Evolutionary conservation across 176 grass and related monocot genomes (phyloP), one percentile per base, ranked within the genome.

Genomic region (Hordeum marinum): DNA sequence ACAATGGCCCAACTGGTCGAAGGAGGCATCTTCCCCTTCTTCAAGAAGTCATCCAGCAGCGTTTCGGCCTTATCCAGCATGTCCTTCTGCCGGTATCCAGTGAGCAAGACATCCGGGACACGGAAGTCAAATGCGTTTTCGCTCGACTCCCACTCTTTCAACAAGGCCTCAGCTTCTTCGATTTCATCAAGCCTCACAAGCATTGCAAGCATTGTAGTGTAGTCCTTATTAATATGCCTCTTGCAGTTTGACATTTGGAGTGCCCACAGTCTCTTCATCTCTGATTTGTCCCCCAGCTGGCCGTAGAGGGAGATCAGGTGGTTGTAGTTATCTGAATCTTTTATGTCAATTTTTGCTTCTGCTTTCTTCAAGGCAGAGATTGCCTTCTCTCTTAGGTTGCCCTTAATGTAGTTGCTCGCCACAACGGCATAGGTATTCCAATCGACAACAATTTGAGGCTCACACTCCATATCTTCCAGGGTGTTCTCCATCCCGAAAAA

Each of bases 71-170:
- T 95, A 61, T 93, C 88, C 66, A 93, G 77, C 82, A 93, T 67
- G 61, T 18, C 90, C 66, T 89, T 91, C 39, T 87, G 80, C 35
- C 79, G 83, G 86, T 91, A 98, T 35, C 78, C 92, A 8, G 40
- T 77, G 82, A 98, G 78, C 70, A 98, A 82, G 88, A 94, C 59
- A 80, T 93, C 87, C 72, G 88, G 88, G 26, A 98, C 92, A 6
- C 85, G 79, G 84, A 91, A 93, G 72, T 91, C 87, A 1, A 95
- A 62, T 1, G 88, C 37, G 37, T 88, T 95, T 45, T 70, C 66
- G 48, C 95, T 93, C 9, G 80, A 80, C 67, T 95, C 89, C 92
- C 95, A 93, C 67, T 98, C 90, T 87, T 95, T 95, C 60, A 98
- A 73, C 80, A 98, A 83, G 4, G 41, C 88, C 79, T 98, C 92